A percentile compares a stretch with the other conserved stretches of the same genome.
Conservation (phyloP, 129 eudicot genomes). For the Mikania micrantha region DNA sequence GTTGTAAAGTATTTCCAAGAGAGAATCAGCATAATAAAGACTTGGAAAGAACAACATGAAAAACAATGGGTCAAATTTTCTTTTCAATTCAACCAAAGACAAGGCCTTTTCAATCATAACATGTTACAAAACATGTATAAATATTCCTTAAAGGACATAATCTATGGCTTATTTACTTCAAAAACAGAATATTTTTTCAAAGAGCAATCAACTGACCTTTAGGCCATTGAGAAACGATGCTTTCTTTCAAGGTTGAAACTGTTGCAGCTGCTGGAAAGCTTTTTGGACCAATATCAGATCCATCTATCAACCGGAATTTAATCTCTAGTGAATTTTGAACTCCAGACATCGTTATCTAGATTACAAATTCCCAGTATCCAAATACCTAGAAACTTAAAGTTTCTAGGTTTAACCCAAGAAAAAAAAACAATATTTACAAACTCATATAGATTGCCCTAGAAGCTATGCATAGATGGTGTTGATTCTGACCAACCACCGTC, state of each 20-base stretch:
- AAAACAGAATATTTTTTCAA: not conserved
- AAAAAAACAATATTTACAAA: conserved; percentile 10
- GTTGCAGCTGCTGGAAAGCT: conserved; percentile 72
- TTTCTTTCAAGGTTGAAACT: conserved; percentile 74
- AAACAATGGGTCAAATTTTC: not conserved
- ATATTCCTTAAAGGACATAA: not conserved
- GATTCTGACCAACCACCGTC: conserved; percentile 25
- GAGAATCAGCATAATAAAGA: not conserved
- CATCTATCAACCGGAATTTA: conserved; percentile 74
- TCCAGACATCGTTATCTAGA: conserved; percentile 47
- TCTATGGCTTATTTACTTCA: not conserved
- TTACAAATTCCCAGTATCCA: conserved; percentile 8
- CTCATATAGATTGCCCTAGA: conserved; percentile 16
- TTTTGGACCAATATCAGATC: conserved; percentile 81
- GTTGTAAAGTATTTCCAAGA: not conserved
- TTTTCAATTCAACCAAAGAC: not conserved
- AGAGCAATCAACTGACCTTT: conserved; percentile 46
- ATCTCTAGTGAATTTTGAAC: conserved; percentile 76
- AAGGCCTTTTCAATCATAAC: not conserved
- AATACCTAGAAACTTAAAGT: conserved; percentile 28
- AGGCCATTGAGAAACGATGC: conserved; percentile 81
- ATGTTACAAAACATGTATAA: not conserved
- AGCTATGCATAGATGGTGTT: conserved; percentile 22
- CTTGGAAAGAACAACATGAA: not conserved
- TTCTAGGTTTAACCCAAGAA: conserved; percentile 10